These are phyloP conservation scores for Colletotrichum trifolii DNA, from an alignment of 2,329 filamentous ascomycete species.

Conservation along the genomic window DNA sequence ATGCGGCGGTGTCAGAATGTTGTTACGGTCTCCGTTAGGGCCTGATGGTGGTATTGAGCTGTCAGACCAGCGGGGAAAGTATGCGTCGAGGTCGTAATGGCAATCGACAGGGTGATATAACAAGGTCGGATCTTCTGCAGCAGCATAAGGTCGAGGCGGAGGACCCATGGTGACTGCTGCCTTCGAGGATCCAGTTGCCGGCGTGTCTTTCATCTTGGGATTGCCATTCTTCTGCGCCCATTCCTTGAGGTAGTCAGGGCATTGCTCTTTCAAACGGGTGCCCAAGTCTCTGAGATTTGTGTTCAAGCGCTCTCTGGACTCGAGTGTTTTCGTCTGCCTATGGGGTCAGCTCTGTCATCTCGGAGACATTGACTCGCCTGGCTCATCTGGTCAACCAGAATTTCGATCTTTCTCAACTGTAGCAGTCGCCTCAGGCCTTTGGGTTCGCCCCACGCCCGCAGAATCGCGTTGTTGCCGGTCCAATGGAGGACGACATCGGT, in stretches of 20 bases:
- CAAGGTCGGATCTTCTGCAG: background rate
- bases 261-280: conserved; percentile 33
- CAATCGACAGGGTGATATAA: background rate
- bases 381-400: conserved; percentile 41
- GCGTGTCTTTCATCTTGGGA: background rate
- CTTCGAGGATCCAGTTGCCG: background rate
- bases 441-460: conserved; percentile 45
- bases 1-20: conserved; percentile 9
- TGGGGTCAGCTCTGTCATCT: background rate
- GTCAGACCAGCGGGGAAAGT: background rate
- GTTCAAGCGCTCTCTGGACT: conserved; percentile 33
- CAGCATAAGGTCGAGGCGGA: background rate
- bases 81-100: background rate
- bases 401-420: conserved; percentile 40
- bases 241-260: conserved; percentile 20
- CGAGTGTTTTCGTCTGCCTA: conserved; percentile 20
- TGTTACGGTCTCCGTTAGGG: conserved; percentile 16
- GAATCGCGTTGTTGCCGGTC: conserved; percentile 47
- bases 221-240: conserved; percentile 3
- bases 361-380: background rate
- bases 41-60: background rate
- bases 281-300: conserved; percentile 36
- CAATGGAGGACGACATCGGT: conserved; percentile 44
- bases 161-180: background rate
- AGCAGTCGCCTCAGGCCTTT: conserved; percentile 41